Conservation (phyloP, 441 rosid species). For the Daphne laureola region DNA sequence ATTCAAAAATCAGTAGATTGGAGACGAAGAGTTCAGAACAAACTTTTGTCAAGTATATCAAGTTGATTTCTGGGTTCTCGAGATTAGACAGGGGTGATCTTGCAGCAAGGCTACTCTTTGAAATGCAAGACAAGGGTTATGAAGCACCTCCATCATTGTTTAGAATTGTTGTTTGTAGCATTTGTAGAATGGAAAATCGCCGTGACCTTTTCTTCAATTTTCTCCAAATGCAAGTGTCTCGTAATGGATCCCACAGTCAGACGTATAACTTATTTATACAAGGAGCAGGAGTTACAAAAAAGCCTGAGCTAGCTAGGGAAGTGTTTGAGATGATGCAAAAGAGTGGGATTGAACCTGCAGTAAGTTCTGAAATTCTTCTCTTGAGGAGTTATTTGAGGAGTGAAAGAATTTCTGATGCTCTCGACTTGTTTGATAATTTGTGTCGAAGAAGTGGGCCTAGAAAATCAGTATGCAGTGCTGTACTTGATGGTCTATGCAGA, state of each 20-base stretch:
- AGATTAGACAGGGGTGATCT: conserved; percentile 43
- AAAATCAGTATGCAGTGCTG: conserved; percentile 31
- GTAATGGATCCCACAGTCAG: conserved; percentile 15
- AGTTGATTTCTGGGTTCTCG: conserved; percentile 49
- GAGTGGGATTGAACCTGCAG: conserved; percentile 37
- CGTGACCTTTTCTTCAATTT: conserved; percentile 31
- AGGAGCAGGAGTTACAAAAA: conserved; percentile 69
- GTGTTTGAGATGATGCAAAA: conserved; percentile 53
- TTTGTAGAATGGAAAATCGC: conserved; percentile 43
- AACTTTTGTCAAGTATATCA: conserved; percentile 17
- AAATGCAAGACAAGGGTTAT: conserved; percentile 74
- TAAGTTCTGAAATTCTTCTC: conserved; percentile 37
- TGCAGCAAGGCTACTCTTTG: conserved; percentile 57
- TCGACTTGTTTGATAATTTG: conserved; percentile 38
- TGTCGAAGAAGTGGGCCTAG: conserved; percentile 22
- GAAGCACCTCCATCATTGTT: conserved; percentile 23
- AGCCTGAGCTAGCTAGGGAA: conserved; percentile 60
- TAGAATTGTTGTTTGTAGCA: conserved; percentile 46
- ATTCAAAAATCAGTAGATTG: conserved; percentile 30
- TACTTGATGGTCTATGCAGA: conserved; percentile 57
- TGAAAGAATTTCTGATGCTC: conserved; percentile 49
- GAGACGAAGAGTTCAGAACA: conserved; percentile 18
- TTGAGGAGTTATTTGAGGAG: conserved; percentile 58
- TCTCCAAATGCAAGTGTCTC: conserved; percentile 47
- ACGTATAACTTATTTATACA: conserved; percentile 51